These are phyloP conservation scores for Candida nanaspora DNA, from an alignment of 805 yeast species.

Conservation along the genomic window DNA sequence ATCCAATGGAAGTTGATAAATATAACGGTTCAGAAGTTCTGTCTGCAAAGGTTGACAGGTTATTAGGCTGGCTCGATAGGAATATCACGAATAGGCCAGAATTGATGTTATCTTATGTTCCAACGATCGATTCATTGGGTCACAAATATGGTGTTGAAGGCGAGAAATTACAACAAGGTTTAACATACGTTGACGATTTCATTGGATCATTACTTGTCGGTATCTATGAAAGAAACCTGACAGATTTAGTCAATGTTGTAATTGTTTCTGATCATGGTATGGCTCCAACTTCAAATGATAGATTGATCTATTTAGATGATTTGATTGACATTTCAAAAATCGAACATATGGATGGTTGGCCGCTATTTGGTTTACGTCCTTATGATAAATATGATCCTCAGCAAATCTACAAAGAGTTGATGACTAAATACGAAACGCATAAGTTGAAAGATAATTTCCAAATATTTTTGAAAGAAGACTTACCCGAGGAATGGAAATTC, in stretches of 20 bases:
- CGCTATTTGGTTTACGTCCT: conserved; percentile 74
- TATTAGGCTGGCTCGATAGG: conserved; percentile 63
- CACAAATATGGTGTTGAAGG: conserved; percentile 69
- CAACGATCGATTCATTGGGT: conserved; percentile 74
- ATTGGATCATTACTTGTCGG: conserved; percentile 43
- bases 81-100: conserved; percentile 58
- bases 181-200: conserved; percentile 59
- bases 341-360: conserved; percentile 76
- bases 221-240: conserved; percentile 46
- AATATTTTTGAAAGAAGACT: conserved; percentile 46
- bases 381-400: conserved; percentile 28
- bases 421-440: conserved; percentile 21
- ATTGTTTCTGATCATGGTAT: conserved; percentile 90
- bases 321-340: conserved; percentile 46
- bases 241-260: conserved; percentile 62
- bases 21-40: conserved; percentile 61
- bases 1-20: conserved; percentile 49
- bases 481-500: conserved; percentile 48
- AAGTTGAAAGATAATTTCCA: conserved; percentile 29
- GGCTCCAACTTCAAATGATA: conserved; percentile 74
- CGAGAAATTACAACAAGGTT: conserved; percentile 41
- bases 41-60: conserved; percentile 46
- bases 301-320: conserved; percentile 70
- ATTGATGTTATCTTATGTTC: conserved; percentile 69
- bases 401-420: conserved; percentile 40